Base-by-base conservation (phyloP, 2,329 filamentous ascomycete species). In the Thelonectria blattea region DNA sequence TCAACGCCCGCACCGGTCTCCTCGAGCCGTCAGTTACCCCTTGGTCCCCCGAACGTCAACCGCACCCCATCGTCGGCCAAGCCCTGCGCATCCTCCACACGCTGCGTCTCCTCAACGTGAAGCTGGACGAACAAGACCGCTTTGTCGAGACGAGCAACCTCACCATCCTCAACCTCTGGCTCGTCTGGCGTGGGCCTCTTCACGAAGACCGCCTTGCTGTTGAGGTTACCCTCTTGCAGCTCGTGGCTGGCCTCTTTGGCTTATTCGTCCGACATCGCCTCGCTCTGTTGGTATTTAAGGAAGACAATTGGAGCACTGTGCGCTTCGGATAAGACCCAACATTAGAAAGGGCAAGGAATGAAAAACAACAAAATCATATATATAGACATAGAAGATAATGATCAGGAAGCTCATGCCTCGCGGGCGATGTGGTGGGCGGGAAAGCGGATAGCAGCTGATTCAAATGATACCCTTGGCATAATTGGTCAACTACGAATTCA, bases 91-190 rank as follows among this genome's bases (percentile, higher is more conserved):
- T 94, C 15, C 81, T 98, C 58, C 85, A 88, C 68, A 82, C 80
- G 63, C 72, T 97, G 57, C 83, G 81, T 62, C 80, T 98, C 52
- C 74, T 97, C 56, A 83, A 86, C 48, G 79, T 97, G 43, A 86
- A 82, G 61, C 84, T 82, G 52, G 88, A 94, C 71, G 81, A 87
- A 37, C 78, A 88, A 56, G 91, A 91, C 9, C 79, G 83, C 66
- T 90, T 98, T 68, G 80, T 87, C 22, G 90, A 95, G 76, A 94
- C 89, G 18, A 92, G 88, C 65, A 99, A 99, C 76, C 84, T 99
- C 64, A 99, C 95, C 9, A 85, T 99, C 49, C 82, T 99, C 67
- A 99, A 99, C 74, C 83, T 99, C 57, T 99, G 94, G 94, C 81
- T 99, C 63, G 91, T 98, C 52, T 96, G 93, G 91, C 89, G 93